Percentiles rank a stretch among this genome's conserved stretches.
Evolutionary conservation across 805 yeast genomes (phyloP).

Genomic region (Cyberlindnera nakhonratchasimensis): DNA sequence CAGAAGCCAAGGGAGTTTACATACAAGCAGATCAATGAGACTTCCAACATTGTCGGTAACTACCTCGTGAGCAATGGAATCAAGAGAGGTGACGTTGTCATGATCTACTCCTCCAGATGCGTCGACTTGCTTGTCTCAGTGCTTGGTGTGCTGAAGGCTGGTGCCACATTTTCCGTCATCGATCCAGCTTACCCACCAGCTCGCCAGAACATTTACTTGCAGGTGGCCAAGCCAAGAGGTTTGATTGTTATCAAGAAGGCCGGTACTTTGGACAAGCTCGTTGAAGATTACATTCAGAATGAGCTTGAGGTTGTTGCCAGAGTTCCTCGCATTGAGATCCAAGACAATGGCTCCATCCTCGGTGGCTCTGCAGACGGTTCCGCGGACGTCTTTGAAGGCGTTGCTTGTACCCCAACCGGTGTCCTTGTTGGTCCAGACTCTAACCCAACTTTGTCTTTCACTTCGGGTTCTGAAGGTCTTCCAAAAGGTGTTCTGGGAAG

Average conservation of each 20-base stretch:
- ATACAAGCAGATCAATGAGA: constrained; percentile 84
- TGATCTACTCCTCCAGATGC: constrained; percentile 97
- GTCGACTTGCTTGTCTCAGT: constrained; percentile 96
- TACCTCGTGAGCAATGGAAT: constrained; percentile 79
- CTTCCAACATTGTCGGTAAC: constrained; percentile 91
- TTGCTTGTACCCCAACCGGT: constrained; percentile 64
- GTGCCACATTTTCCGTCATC: constrained; percentile 96
- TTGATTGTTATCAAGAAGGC: constrained; percentile 88
- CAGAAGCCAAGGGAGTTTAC: constrained; percentile 68
- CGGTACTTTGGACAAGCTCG: constrained; percentile 73
- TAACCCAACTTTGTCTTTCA: constrained; percentile 93
- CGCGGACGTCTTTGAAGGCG: constrained; percentile 49
- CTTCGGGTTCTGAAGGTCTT: constrained; percentile 96
- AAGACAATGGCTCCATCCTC: constrained; percentile 65
- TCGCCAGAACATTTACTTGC: constrained; percentile 87
- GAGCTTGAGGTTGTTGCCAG: constrained; percentile 72
- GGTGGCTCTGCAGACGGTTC: constrained; percentile 48
- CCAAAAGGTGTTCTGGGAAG: constrained; percentile 99
- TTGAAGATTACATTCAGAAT: constrained; percentile 68
- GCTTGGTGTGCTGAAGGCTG: constrained; percentile 97
- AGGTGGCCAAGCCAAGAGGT: constrained; percentile 92
- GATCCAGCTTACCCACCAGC: constrained; percentile 99
- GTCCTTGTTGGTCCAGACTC: constrained; percentile 96
- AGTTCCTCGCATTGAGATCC: constrained; percentile 73
- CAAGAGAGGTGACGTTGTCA: constrained; percentile 88